Percentiles rank a stretch among this genome's conserved stretches.
phyloP scores from a whole-genome alignment of 1,284 basidiomycete genomes.

The Rhodofomes roseus region DNA sequence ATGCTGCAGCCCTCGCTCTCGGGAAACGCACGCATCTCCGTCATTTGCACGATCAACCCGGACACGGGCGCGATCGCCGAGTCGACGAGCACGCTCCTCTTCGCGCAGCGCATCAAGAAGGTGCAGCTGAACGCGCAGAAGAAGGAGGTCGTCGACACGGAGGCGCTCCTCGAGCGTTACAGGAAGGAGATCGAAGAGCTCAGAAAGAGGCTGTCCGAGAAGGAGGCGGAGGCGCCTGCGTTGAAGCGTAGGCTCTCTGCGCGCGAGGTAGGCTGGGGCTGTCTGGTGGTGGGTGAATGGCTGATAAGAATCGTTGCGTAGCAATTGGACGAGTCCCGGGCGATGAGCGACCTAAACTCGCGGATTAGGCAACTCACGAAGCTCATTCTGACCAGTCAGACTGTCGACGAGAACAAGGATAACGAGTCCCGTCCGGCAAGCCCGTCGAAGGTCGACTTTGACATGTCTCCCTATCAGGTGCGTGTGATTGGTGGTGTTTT shows the following conservation, averaged over 20 bases:
- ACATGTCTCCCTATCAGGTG: slow-evolving; percentile 80
- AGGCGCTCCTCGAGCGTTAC: slow-evolving; percentile 89
- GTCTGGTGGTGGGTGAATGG: neutral
- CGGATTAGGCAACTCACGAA: slow-evolving; percentile 84
- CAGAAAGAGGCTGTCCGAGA: slow-evolving; percentile 61
- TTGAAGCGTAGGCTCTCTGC: slow-evolving; percentile 59
- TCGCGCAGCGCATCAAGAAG: slow-evolving; percentile 86
- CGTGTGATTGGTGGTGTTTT: slow-evolving; percentile 12
- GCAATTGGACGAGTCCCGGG: slow-evolving; percentile 76
- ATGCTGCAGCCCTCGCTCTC: slow-evolving; percentile 93
- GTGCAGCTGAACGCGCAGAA: slow-evolving; percentile 85
- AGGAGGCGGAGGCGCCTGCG: slow-evolving; percentile 55
- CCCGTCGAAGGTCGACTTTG: slow-evolving; percentile 82
- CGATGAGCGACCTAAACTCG: slow-evolving; percentile 76
- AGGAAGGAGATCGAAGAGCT: slow-evolving; percentile 88
- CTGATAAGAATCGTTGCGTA: slow-evolving; percentile 23
- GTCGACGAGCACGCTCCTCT: slow-evolving; percentile 80
- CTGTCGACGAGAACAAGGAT: slow-evolving; percentile 63
- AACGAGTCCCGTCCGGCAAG: slow-evolving; percentile 73
- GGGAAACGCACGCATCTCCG: slow-evolving; percentile 93
- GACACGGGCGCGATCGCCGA: slow-evolving; percentile 73
- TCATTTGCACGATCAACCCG: slow-evolving; percentile 94
- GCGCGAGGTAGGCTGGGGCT: slow-evolving; percentile 49
- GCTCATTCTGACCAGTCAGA: slow-evolving; percentile 82
- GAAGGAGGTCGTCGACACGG: slow-evolving; percentile 91